These are phyloP conservation scores for Pyronema omphalodes DNA, from an alignment of 495 filamentous ascomycete genomes.

Conservation along the genomic window DNA sequence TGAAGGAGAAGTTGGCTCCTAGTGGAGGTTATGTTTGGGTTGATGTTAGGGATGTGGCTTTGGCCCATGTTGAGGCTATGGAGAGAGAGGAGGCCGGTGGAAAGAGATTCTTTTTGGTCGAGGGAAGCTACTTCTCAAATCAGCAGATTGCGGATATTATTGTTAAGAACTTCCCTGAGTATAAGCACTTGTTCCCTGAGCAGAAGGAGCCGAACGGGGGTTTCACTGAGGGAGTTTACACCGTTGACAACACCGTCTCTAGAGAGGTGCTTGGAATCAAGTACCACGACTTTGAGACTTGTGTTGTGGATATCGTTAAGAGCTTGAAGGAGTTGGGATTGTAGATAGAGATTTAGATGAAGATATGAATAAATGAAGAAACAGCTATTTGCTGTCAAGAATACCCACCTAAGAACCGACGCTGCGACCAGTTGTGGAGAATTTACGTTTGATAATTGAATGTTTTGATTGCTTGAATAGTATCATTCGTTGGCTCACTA, in stretches of 20 bases:
- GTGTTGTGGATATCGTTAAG: conserved; percentile 38
- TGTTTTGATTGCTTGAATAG: no score
- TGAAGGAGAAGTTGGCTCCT: conserved; percentile 33
- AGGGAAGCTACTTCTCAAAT: conserved; percentile 37
- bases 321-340: conserved; percentile 32
- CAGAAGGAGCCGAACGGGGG: conserved; percentile 15
- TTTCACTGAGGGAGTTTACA: conserved; percentile 10
- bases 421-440: no score
- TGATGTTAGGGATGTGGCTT: conserved; percentile 50
- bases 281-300: conserved; percentile 36
- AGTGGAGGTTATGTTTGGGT: conserved; percentile 41
- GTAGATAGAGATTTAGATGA: neutral
- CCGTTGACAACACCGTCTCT: conserved; percentile 34
- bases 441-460: no score
- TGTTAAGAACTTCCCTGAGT: conserved; percentile 44
- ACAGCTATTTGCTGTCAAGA: no score
- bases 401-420: no score
- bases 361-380: neutral
- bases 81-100: conserved; percentile 45
- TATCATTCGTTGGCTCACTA: no score
- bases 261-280: conserved; percentile 40
- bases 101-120: conserved; percentile 49
- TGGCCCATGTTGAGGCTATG: conserved; percentile 53
- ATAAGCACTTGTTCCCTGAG: conserved; percentile 18
- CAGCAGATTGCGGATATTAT: conserved; percentile 44